These are phyloP conservation scores for Aspergillus novoparasiticus DNA, from an alignment of 2,329 filamentous ascomycete species.

Conservation along the genomic window DNA sequence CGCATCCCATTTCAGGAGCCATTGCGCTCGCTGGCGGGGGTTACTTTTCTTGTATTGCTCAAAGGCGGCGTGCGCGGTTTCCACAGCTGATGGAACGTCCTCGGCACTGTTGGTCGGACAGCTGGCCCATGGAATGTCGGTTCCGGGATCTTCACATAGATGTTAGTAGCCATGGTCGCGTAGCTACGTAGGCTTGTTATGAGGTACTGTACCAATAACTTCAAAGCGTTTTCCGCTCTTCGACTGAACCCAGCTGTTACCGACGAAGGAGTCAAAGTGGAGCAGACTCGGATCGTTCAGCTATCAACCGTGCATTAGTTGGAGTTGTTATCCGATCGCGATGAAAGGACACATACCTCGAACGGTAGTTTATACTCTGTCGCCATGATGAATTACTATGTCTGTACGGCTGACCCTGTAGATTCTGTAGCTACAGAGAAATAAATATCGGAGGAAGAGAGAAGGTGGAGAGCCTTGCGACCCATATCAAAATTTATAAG, in stretches of 20 bases:
- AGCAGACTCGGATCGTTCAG: constrained; percentile 53
- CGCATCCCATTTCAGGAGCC: constrained; percentile 66
- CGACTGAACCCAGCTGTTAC: constrained; percentile 52
- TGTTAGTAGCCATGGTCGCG: background rate
- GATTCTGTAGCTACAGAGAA: background rate
- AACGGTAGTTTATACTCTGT: constrained; percentile 42
- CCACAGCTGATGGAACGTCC: constrained; percentile 64
- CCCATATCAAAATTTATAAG: background rate
- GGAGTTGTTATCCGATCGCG: background rate
- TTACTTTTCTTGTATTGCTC: constrained; percentile 61
- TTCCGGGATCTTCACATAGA: constrained; percentile 51
- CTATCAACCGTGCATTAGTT: constrained; percentile 20
- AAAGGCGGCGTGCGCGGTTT: constrained; percentile 63
- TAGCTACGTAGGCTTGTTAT: background rate
- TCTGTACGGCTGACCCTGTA: background rate
- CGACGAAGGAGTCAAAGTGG: constrained; percentile 54
- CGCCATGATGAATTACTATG: constrained; percentile 26
- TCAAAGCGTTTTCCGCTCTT: constrained; percentile 54
- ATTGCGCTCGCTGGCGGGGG: constrained; percentile 63
- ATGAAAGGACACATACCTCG: constrained; percentile 28
- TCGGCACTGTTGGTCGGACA: constrained; percentile 55
- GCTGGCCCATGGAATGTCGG: constrained; percentile 53
- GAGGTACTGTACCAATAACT: constrained; percentile 45
- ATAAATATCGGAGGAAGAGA: background rate
- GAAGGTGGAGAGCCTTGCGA: background rate